These are phyloP conservation scores for Articulospora tetracladia DNA, from an alignment of 495 filamentous ascomycete species.

Conservation along the genomic window DNA sequence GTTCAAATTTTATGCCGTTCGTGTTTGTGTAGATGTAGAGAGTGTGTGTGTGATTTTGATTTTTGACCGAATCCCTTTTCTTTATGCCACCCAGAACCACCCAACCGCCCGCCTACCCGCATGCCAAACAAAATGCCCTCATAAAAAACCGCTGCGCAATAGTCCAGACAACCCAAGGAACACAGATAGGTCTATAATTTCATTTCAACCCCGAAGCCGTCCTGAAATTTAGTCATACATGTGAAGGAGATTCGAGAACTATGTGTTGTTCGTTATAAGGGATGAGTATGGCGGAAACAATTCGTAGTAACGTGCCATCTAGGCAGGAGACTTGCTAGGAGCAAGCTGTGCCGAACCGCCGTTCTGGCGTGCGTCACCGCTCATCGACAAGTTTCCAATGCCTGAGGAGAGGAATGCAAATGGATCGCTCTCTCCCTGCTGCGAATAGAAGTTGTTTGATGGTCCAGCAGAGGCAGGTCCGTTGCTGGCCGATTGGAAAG, in stretches of 20 bases:
- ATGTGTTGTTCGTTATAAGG: constrained; percentile 24
- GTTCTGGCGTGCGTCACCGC: constrained; percentile 79
- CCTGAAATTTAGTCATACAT: constrained; percentile 26
- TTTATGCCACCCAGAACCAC: constrained; percentile 18
- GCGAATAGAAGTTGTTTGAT: constrained; percentile 56
- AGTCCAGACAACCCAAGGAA: constrained; percentile 20
- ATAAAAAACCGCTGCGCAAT: constrained; percentile 23
- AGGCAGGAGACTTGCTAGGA: constrained; percentile 62
- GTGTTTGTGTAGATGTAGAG: constrained; percentile 13
- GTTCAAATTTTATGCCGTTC: constrained; percentile 8
- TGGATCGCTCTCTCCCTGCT: constrained; percentile 66
- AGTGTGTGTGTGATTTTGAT: constrained; percentile 1
- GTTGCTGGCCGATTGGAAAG: constrained; percentile 82
- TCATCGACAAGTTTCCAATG: constrained; percentile 76
- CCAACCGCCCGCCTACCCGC: constrained; percentile 11
- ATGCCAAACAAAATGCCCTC: constrained; percentile 14
- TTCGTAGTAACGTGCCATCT: constrained; percentile 23
- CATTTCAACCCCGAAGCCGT: constrained; percentile 28
- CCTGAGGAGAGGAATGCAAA: constrained; percentile 87
- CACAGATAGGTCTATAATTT: constrained; percentile 22
- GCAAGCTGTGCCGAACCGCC: constrained; percentile 47
- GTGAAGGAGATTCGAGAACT: constrained; percentile 22
- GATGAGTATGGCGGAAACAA: constrained; percentile 17
- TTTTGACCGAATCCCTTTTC: constrained; percentile 28
- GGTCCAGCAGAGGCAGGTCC: constrained; percentile 61